Evolutionary conservation across 805 yeast species (phyloP).

Genomic region (Schizosaccharomyces japonicus): DNA sequence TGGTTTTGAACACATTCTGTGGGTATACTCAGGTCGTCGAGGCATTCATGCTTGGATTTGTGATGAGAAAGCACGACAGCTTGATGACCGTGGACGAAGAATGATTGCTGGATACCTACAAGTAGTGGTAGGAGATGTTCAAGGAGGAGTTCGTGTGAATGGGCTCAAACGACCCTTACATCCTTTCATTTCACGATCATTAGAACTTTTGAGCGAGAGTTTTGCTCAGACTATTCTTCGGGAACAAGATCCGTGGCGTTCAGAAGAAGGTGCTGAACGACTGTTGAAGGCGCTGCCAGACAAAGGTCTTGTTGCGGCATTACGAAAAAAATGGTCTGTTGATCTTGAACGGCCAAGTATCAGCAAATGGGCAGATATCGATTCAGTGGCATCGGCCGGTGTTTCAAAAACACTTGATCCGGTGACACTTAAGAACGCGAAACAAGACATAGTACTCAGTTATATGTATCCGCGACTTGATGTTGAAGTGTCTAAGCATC

Average conservation of each 20-base stretch:
- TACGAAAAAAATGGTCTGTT: constrained; percentile 35
- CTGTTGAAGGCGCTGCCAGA: constrained; percentile 45
- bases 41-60: constrained; percentile 98
- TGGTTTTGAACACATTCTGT: constrained; percentile 62
- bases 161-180: constrained; percentile 55
- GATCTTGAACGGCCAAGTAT: constrained; percentile 29
- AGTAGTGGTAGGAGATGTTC: constrained; percentile 29
- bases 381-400: constrained; percentile 22
- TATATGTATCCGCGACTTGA: constrained; percentile 80
- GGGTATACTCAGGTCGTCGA: constrained; percentile 97
- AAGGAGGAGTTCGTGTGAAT: constrained; percentile 23
- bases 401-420: constrained; percentile 20
- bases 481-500: constrained; percentile 71
- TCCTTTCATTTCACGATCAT: constrained; percentile 55
- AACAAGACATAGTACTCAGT: constrained; percentile 57
- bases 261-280: constrained; percentile 28
- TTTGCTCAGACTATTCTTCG: constrained; percentile 43
- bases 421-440: constrained; percentile 36
- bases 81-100: constrained; percentile 52
- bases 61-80: constrained; percentile 51
- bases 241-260: constrained; percentile 75
- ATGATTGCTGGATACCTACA: constrained; percentile 69
- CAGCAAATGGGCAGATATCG: constrained; percentile 57
- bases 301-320: constrained; percentile 20
- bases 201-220: constrained; percentile 36